phyloP scores from a whole-genome alignment of 2,329 filamentous ascomycete species.

The Dothideomycetes sp. region DNA sequence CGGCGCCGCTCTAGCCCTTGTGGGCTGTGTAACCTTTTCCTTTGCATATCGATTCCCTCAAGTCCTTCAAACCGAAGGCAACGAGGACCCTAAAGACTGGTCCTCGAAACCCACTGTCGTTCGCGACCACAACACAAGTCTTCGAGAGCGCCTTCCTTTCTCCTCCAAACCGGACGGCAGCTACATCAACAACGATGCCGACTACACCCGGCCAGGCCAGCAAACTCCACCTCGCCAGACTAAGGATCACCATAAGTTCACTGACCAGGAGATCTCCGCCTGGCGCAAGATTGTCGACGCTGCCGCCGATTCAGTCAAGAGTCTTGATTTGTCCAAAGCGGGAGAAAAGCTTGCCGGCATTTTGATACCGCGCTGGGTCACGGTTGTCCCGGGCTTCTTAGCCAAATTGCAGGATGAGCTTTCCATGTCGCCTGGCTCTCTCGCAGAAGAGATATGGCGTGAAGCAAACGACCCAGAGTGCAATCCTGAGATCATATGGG shows the following conservation, averaged over 20 bases:
- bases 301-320: constrained; percentile 17
- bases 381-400: constrained; percentile 61
- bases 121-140: background rate
- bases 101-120: constrained; percentile 4
- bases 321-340: constrained; percentile 16
- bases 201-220: constrained; percentile 4
- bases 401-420: constrained; percentile 79
- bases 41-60: background rate
- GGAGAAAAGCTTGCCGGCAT: constrained; percentile 18
- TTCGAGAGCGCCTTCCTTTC: background rate
- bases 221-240: constrained; percentile 17
- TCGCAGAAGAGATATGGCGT: constrained; percentile 87
- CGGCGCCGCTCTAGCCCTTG: background rate
- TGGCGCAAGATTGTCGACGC: constrained; percentile 18
- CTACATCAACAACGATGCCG: background rate
- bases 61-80: background rate
- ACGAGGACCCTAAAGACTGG: constrained; percentile 4
- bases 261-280: constrained; percentile 12
- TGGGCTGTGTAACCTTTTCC: background rate
- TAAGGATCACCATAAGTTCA: constrained; percentile 12
- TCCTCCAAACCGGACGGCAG: background rate
- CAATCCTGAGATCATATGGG: constrained; percentile 78
- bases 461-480: constrained; percentile 75
- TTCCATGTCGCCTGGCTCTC: constrained; percentile 73
- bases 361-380: constrained; percentile 76